Conservation (phyloP, 768 basidiomycete species). For the Tulasnella sp. region DNA sequence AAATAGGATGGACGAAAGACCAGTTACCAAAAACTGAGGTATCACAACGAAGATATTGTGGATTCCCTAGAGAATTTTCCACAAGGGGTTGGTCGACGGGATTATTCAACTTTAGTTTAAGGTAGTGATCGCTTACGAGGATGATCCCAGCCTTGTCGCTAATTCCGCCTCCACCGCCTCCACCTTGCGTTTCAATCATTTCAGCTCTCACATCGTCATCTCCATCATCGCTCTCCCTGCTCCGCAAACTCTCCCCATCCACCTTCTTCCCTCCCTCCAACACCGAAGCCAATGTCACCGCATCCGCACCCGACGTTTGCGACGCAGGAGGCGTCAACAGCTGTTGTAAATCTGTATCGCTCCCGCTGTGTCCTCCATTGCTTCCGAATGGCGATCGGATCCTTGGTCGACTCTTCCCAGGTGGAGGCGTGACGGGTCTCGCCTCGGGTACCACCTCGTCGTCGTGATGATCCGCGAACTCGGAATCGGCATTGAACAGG, state of each 20-base stretch:
- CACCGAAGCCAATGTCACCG: background rate
- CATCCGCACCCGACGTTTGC: background rate
- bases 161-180: conserved; percentile 28
- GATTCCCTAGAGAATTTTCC: conserved; percentile 67
- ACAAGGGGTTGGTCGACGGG: background rate
- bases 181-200: background rate
- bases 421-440: background rate
- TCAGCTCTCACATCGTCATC: background rate
- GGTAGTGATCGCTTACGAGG: conserved; percentile 40
- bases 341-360: background rate
- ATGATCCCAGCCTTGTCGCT: conserved; percentile 84
- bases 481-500: conserved; percentile 13
- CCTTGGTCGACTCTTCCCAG: background rate
- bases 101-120: too few species aligned
- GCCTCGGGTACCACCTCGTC: conserved; percentile 3
- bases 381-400: conserved; percentile 5
- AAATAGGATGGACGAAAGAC: conserved; percentile 74
- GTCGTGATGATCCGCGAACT: conserved; percentile 1
- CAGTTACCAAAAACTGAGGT: conserved; percentile 89
- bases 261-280: background rate
- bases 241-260: background rate
- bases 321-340: background rate
- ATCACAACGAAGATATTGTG: conserved; percentile 91
- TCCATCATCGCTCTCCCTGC: background rate
- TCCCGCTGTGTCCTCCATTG: background rate